These are phyloP conservation scores for Leersia perrieri DNA, from an alignment of 176 grass and related monocot genomes.

Conservation along the genomic window DNA sequence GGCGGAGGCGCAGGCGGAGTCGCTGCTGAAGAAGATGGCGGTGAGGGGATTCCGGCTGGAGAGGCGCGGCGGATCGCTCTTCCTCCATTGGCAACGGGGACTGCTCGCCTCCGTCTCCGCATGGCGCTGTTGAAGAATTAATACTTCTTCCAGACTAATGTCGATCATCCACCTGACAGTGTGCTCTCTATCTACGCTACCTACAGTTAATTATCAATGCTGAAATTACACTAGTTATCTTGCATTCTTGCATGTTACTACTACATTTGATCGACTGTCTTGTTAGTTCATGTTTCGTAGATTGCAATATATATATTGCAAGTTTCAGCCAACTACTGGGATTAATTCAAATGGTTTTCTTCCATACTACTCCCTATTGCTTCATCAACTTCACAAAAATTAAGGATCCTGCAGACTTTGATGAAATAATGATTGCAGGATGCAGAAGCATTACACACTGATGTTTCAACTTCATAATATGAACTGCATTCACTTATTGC, in stretches of 20 bases:
- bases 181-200: neutral
- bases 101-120: conserved; percentile 64
- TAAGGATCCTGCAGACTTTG: neutral
- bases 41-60: conserved; percentile 75
- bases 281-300: conserved; percentile 17
- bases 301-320: conserved; percentile 16
- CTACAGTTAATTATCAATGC: neutral
- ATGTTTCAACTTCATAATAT: neutral
- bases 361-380: no score
- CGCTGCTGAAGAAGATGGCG: conserved; percentile 64
- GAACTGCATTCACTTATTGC: neutral
- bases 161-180: no score
- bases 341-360: conserved; percentile 16
- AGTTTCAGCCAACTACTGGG: neutral
- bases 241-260: neutral
- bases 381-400: neutral
- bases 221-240: neutral
- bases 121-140: conserved; percentile 55
- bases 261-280: neutral
- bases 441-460: neutral
- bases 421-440: neutral
- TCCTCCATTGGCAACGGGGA: conserved; percentile 61
- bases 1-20: conserved; percentile 68
- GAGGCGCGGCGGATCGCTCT: conserved; percentile 57
- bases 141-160: no score